phyloP scores from a whole-genome alignment of 2,329 filamentous ascomycete genomes.

The Aspergillus vadensis region DNA sequence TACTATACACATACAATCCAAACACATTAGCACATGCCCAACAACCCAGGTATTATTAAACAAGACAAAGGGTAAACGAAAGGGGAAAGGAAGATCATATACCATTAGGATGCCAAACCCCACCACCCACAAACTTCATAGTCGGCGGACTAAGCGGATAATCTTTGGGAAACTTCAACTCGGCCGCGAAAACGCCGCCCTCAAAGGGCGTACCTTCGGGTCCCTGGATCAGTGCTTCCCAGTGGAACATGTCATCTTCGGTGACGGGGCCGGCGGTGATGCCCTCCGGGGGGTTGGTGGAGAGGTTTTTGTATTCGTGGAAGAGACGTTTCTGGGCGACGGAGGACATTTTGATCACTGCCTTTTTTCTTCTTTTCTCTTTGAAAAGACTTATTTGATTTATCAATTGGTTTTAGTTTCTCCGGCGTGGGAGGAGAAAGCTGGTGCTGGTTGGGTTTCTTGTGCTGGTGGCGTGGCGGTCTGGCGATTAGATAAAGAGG shows the following conservation, averaged over 20 bases:
- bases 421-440: too few relatives aligned
- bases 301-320: constrained; percentile 92
- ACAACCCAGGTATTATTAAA: too few relatives aligned
- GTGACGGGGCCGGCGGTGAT: constrained; percentile 91
- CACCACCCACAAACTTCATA: constrained; percentile 90
- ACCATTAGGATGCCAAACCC: constrained; percentile 96
- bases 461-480: neutral
- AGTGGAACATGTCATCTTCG: constrained; percentile 93
- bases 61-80: too few relatives aligned
- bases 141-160: constrained; percentile 95
- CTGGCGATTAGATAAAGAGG: constrained; percentile 5
- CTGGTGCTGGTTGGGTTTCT: neutral
- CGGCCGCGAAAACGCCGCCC: constrained; percentile 91
- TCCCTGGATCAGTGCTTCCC: constrained; percentile 95
- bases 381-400: too few relatives aligned
- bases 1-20: constrained; percentile 55
- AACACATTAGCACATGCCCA: too few relatives aligned
- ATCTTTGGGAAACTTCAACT: constrained; percentile 91
- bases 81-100: constrained; percentile 26
- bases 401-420: too few relatives aligned
- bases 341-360: constrained; percentile 34
- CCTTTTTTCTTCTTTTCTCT: too few relatives aligned
- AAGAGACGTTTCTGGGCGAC: constrained; percentile 77
- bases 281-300: constrained; percentile 93
- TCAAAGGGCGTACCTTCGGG: constrained; percentile 96